Conservation (phyloP, 805 yeast species). For the Metschnikowia lachancei region DNA sequence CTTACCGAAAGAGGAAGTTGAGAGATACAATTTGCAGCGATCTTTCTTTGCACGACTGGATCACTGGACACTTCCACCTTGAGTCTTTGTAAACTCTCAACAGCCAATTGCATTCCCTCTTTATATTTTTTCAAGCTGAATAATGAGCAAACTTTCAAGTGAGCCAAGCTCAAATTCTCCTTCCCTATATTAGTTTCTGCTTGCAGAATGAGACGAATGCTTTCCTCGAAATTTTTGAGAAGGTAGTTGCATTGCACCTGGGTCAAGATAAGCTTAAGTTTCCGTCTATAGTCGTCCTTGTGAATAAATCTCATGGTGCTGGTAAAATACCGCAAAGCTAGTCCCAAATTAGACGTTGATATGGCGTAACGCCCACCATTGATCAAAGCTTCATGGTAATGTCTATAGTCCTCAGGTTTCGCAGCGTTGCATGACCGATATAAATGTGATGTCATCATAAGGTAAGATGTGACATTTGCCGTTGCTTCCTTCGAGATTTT, state of each 20-base stretch:
- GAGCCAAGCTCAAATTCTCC: conserved; percentile 35
- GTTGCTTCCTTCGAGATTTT: conserved; percentile 17
- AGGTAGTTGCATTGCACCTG: conserved; percentile 32
- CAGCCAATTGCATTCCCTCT: conserved; percentile 36
- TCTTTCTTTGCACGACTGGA: conserved; percentile 22
- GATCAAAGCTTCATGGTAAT: conserved; percentile 39
- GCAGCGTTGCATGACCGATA: conserved; percentile 34
- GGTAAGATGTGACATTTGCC: conserved; percentile 24
- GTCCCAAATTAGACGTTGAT: conserved; percentile 40
- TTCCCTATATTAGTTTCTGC: conserved; percentile 30
- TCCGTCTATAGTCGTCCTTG: conserved; percentile 19
- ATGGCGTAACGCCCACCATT: conserved; percentile 46
- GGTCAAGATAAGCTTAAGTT: conserved; percentile 27
- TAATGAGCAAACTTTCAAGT: conserved; percentile 38
- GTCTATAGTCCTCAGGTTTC: conserved; percentile 31
- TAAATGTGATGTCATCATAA: conserved; percentile 42
- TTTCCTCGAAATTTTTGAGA: conserved; percentile 31
- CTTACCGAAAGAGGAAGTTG: conserved; percentile 39
- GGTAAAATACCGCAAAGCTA: conserved; percentile 41
- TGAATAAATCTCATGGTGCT: conserved; percentile 31
- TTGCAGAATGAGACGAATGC: conserved; percentile 34
- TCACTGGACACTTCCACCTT: conserved; percentile 34
- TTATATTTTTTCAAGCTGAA: conserved; percentile 27
- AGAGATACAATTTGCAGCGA: conserved; percentile 22
- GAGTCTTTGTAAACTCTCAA: conserved; percentile 33